Base-by-base conservation (phyloP, 352 stramenopile species). In the Pythium folliculosum region DNA sequence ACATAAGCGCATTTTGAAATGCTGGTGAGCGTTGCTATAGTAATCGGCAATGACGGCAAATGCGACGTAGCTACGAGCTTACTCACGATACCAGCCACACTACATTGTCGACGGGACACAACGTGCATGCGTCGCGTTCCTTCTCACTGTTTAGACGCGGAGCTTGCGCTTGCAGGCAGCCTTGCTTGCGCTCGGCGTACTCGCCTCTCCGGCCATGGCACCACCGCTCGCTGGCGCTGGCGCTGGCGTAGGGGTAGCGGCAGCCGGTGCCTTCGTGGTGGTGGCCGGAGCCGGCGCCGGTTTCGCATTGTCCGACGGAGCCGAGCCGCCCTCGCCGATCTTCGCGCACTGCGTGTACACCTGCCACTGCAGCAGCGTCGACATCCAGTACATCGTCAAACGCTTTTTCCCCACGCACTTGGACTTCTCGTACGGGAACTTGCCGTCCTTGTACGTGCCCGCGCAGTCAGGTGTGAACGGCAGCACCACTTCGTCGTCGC, bases 311-410 rank as follows among this genome's bases (percentile, higher is more conserved):
- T 43, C 37, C 37, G 37, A 43, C 3, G 37, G 10, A 2, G 37
- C 37, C 37, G 37, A 12, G 9, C 37, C 37, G 10, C 57, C 65
- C 0, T 35, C 37, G 17, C 65, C 52, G 32, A 71, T 62, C 43
- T 53, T 63, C 21, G 52, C 43, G 49, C 65, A 71, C 21, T 71
- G 13, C 7, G 50, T 73, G 69, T 88, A 88, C 57, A 90, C 71
- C 70, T 90, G 79, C 79, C 77, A 90, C 51, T 73, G 63, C 13
- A 72, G 64, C 40, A 88, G 79, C 68, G 85, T 78, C 12, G 37
- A 43, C 37, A 43, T 43, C 37, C 37, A 43, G 37, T 43, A 43
- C 47, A 84, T 78, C 4, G 72, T 84, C 14, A 88, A 66, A 1
- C 73, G 61, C 27, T 73, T 77, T n/a, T 75, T 78, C 49, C 68